Base-by-base conservation (phyloP, 2,329 filamentous ascomycete species). In the Ophiognomonia clavigignenti-juglandacearum region DNA sequence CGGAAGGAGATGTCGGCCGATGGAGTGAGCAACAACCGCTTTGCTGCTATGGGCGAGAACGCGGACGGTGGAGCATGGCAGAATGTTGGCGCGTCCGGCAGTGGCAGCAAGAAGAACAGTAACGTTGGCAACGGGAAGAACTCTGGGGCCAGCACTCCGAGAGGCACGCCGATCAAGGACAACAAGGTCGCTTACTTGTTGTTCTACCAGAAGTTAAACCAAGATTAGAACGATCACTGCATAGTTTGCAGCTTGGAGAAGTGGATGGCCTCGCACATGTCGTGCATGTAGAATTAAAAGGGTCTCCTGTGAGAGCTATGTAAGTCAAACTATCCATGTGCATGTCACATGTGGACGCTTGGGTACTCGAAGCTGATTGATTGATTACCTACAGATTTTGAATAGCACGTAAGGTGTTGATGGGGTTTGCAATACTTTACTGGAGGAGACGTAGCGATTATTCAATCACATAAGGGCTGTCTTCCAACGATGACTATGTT, bases 111-210 rank as follows among this genome's bases (percentile, higher is more conserved):
- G 64, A 93, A 91, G 71, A 90, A 86, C 76, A 85, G 80, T 58
- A 80, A 72, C 50, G 74, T 81, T 26, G 77, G 77, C 45, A 93
- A 91, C 58, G 86, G 84, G 32, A 73, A 71, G 20, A n/a, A 74
- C 37, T 68, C 66, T 39, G 72, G 26, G 67, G 69, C 54, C 66
- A 69, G 72, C 59, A 69, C 71, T 67, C 67, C 73, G 69, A 75
- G 80, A 71, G 55, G 73, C 60, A 75, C 80, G 68, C 66, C 81
- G 65, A 53, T 72, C 63, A 74, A 80, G 65, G 89, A 88, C 67
- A 96, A 92, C 75, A 96, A 95, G 75, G 92, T 96, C 49, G 93
- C 93, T 4, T 98, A 98, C 68, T 81, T 98, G 56, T 71, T 98
- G 61, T 95, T 98, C 70, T 98, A 98, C 66, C 86, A 96, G 71